Evolutionary conservation across 2,329 filamentous ascomycete genomes (phyloP), one percentile per base, ranked within the genome.

Genomic region (Zelopaecilomyces penicillatus): DNA sequence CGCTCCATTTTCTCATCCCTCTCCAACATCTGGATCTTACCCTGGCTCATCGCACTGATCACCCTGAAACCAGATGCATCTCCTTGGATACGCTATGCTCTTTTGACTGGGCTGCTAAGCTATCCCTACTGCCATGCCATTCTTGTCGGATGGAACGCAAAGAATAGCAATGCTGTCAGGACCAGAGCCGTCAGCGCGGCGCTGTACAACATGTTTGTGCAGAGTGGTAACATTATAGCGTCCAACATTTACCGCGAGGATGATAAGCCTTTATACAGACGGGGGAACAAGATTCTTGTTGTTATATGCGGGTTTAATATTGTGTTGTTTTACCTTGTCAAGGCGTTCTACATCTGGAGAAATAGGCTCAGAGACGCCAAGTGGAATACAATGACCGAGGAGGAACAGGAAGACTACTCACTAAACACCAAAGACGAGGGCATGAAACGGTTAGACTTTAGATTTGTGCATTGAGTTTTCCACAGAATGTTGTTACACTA

Each of bases 141-240:
- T 19, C 64, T 76, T 34, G 77, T 80, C 0, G 76, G 73, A 0
- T 73, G 76, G 61, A 75, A 71, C 0, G 76, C 73, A 2, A 68
- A 75, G 38, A 82, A 82, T 51, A 70, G 76, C 0, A 76, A 77
- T 37, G 71, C 71, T 2, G 78, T 82, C 2, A 67, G 76, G 6
- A 79, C 75, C 8, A 62, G 79, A 9, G 76, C 78, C 0, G 73
- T 82, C 1, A 73, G 74, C 1, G 71, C 73, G 1, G 76, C 75
- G 1, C 58, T 78, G 11, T 81, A 80, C 57, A 81, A 80, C 51
- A 66, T 66, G 59, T 60, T 52, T 32, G 57, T 62, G 5, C 59
- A 65, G 64, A 57, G 54, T 2, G 54, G 57, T 5, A 54, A 51
- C 30, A 63, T 68, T 10, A 62, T 63, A 12, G 47, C 40, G 5